Conservation (phyloP, 1,139 yeast species). For the Candida labiduridarum region DNA sequence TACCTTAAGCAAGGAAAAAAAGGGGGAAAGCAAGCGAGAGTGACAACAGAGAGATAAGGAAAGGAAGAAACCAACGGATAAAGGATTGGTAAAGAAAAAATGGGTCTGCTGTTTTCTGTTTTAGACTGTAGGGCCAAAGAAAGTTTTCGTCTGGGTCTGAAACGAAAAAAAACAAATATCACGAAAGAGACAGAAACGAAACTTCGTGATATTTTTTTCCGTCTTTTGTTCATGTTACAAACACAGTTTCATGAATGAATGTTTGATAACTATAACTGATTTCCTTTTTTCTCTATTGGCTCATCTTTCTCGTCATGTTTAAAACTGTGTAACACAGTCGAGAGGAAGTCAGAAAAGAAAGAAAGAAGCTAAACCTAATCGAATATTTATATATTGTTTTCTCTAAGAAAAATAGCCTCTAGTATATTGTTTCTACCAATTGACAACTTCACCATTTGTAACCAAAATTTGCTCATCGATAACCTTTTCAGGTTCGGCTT, state of each 20-base stretch:
- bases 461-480: conserved; percentile 67
- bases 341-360: background rate
- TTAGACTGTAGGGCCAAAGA: too few relatives aligned
- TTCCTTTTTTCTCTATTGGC: background rate
- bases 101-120: too few relatives aligned
- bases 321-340: background rate
- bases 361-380: background rate
- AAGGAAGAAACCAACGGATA: too few relatives aligned
- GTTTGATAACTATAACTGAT: background rate
- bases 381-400: background rate
- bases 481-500: conserved; percentile 49
- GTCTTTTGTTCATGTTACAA: background rate
- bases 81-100: too few relatives aligned
- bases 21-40: background rate
- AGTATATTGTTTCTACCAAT: conserved; percentile 14
- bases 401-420: background rate
- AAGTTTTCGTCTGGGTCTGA: too few relatives aligned
- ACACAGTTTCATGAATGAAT: background rate
- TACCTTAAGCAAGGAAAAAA: background rate
- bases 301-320: background rate
- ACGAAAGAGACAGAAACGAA: too few relatives aligned
- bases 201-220: background rate
- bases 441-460: conserved; percentile 42
- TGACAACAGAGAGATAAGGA: too few relatives aligned
- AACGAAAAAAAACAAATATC: too few relatives aligned